Conservation (phyloP, 257 asterid genomes). For the Lycium ferocissimum region DNA sequence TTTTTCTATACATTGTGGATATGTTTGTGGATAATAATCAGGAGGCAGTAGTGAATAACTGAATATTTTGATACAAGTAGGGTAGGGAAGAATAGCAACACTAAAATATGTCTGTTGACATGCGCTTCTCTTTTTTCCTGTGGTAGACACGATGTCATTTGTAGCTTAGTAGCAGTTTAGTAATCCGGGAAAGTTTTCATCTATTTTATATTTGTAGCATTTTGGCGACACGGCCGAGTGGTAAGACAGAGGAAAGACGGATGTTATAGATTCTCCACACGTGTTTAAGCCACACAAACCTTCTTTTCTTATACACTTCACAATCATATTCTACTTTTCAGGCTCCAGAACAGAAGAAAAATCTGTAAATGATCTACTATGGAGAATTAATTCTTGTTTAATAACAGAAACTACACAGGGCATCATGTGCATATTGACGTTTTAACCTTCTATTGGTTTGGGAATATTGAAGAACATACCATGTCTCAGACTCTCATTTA, state of each 20-base stretch:
- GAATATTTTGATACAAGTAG: neutral
- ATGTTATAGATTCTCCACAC: too few relatives aligned
- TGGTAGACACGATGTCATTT: neutral
- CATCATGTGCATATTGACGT: neutral
- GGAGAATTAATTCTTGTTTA: conserved; percentile 1
- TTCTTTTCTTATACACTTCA: too few relatives aligned
- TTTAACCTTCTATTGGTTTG: conserved; percentile 24
- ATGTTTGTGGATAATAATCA: too few relatives aligned
- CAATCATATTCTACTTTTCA: neutral
- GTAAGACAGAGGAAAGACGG: too few relatives aligned
- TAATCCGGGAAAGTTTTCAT: too few relatives aligned
- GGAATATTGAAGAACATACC: neutral
- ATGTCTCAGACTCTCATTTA: neutral
- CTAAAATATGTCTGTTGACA: conserved; percentile 8
- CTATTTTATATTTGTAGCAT: too few relatives aligned
- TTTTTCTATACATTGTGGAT: too few relatives aligned
- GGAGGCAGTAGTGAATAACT: too few relatives aligned
- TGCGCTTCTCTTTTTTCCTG: neutral
- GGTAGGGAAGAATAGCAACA: neutral
- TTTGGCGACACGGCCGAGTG: too few relatives aligned
- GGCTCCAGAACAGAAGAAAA: conserved; percentile 22
- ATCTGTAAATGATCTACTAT: neutral
- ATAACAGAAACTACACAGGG: neutral
- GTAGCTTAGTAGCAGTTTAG: neutral
- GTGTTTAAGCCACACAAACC: too few relatives aligned